phyloP scores from a whole-genome alignment of 805 yeast species.

The Pichia exigua region DNA sequence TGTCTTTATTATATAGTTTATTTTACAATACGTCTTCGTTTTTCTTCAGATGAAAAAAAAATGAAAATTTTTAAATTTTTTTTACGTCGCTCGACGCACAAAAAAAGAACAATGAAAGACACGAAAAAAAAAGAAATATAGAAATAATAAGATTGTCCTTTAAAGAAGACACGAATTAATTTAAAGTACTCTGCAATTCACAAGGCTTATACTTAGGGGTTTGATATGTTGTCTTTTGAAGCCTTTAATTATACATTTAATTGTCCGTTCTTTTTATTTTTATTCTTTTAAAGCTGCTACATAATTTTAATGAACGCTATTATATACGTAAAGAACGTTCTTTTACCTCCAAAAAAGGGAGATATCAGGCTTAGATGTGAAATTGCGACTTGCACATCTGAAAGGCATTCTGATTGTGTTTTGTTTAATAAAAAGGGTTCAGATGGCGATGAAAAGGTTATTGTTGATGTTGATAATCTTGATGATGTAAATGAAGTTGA shows the following conservation, averaged over 20 bases:
- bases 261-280: too few relatives aligned
- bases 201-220: too few relatives aligned
- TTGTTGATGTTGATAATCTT: neutral
- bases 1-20: neutral
- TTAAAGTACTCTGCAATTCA: too few relatives aligned
- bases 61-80: neutral
- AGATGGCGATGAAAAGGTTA: neutral
- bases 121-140: too few relatives aligned
- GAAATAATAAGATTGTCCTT: too few relatives aligned
- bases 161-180: too few relatives aligned
- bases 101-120: neutral
- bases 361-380: slow-evolving; percentile 10
- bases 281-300: too few relatives aligned
- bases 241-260: too few relatives aligned
- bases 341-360: slow-evolving; percentile 3
- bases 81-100: neutral
- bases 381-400: neutral
- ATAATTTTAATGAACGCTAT: slow-evolving; percentile 1
- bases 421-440: neutral
- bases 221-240: neutral
- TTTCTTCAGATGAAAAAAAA: neutral
- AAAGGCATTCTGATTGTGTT: neutral
- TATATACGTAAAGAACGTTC: neutral
- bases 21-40: neutral
- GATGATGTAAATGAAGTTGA: neutral